These are phyloP conservation scores for Hypoxylon trugodes DNA, from an alignment of 495 filamentous ascomycete genomes.

Conservation along the genomic window DNA sequence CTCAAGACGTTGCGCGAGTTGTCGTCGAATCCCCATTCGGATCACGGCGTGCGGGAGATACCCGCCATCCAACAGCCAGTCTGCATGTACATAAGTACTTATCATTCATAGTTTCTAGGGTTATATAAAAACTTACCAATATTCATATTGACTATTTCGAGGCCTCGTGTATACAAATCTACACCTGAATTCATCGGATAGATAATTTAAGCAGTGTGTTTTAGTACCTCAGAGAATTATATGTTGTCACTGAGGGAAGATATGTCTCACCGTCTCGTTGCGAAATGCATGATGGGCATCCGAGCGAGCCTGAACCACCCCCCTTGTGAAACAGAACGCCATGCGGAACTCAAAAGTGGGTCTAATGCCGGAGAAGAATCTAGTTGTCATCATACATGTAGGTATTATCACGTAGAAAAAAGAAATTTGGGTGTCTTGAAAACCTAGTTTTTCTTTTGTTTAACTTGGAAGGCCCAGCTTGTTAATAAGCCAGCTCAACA, in stretches of 20 bases:
- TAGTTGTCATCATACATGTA: constrained; percentile 6
- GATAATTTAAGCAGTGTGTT: neutral
- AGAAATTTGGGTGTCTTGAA: neutral
- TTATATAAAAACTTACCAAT: constrained; percentile 24
- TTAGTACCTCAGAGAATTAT: neutral
- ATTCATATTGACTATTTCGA: constrained; percentile 17
- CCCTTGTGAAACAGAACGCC: constrained; percentile 15
- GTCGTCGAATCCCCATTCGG: constrained; percentile 63
- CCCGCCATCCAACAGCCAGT: constrained; percentile 66
- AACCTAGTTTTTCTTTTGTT: neutral
- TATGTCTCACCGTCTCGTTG: constrained; percentile 25
- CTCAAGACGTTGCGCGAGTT: constrained; percentile 61
- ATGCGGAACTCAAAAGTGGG: constrained; percentile 21
- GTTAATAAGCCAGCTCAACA: neutral
- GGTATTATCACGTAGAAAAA: neutral
- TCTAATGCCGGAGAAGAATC: constrained; percentile 5
- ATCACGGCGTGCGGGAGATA: constrained; percentile 67
- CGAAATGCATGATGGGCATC: constrained; percentile 4
- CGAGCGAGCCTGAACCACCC: neutral
- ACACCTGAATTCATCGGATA: neutral
- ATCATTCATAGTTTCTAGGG: neutral
- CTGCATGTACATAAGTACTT: constrained; percentile 27
- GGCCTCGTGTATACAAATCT: neutral
- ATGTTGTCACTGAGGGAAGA: neutral
- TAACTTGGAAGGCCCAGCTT: no score